Base-by-base conservation (phyloP, 1,284 basidiomycete genomes). In the Trichosporon sp. region DNA sequence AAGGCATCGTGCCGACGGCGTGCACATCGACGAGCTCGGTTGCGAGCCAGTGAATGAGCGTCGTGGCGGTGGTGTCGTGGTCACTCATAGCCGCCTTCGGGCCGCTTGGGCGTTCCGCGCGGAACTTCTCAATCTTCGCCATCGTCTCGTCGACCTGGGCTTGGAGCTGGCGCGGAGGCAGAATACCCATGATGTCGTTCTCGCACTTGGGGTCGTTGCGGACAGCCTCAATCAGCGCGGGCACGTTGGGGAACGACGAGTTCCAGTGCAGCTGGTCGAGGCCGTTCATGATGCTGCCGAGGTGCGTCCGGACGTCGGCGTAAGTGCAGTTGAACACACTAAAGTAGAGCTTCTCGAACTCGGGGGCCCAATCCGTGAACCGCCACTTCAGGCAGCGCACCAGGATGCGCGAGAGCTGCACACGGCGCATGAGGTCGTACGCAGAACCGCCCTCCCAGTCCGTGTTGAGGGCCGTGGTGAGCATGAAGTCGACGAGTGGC, bases 1-100 rank as follows among this genome's bases (percentile, higher is more conserved):
- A 93, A 29, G 91, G 90, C 81, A 93, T 93, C 0, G 87, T 85
- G 1, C 89, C 87, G 44, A 89, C 87, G 2, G 91, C 91, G 75
- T 92, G 89, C 1, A 89, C 87, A 74, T 92, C 90, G 69, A 91
- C 89, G 11, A 93, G 76, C 25, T 88, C 86, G 75, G 89, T 87
- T 79, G 88, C 89, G 31, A 92, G 83, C 90, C 91, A 93, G 76
- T 88, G 89, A 83, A 91, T 90, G 25, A 91, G 86, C n/a, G 81
- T 82, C n/a, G 77, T 71, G 1, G 91, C 90, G 68, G 92, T 89
- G 84, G 92, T 93, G 83, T 97, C 94, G 80, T 96, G 96, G 85
- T 89, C 89, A 3, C 92, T 94, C 76, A 89, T 47, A 87, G 92
- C 79, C 89, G 91, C 91, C 75, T 91, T 87, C 0, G 93, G 92